Evolutionary conservation across 23 red algal species (phyloP).

Genomic region (Cyanidioschyzon merolae): DNA sequence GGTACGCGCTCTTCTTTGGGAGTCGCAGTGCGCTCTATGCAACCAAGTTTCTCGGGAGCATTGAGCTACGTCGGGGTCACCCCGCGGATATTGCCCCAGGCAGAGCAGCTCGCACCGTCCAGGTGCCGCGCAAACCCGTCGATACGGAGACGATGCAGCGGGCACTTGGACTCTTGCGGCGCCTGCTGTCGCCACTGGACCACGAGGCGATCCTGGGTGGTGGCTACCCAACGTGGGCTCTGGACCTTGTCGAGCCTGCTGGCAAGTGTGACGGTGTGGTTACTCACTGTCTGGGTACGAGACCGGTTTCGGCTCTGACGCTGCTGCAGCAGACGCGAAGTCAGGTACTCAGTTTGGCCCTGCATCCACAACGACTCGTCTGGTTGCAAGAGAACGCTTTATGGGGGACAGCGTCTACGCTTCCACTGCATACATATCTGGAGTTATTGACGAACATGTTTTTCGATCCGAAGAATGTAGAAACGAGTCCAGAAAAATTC

Average conservation of each 20-base stretch:
- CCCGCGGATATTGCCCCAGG: not conserved
- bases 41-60: slow-evolving; percentile 7
- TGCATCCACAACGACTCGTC: not conserved
- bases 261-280: not conserved
- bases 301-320: not conserved
- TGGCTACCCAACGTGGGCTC: not conserved
- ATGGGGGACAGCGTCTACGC: not conserved
- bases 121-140: slow-evolving; percentile 8
- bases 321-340: not conserved
- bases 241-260: not conserved
- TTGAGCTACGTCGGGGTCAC: not conserved
- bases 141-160: not conserved
- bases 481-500: not conserved
- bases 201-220: not conserved
- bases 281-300: not conserved
- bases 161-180: not conserved
- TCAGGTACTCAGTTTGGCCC: not conserved
- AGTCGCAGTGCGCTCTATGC: not conserved
- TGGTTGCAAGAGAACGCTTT: not conserved
- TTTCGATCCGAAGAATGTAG: not conserved
- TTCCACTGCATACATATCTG: not conserved
- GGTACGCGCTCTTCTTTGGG: not conserved
- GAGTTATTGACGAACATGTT: not conserved
- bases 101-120: not conserved
- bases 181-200: not conserved